Percentiles rank a stretch among this genome's conserved stretches.
phyloP scores from a whole-genome alignment of 345 rosid genomes.

The Lepidium didymum region DNA sequence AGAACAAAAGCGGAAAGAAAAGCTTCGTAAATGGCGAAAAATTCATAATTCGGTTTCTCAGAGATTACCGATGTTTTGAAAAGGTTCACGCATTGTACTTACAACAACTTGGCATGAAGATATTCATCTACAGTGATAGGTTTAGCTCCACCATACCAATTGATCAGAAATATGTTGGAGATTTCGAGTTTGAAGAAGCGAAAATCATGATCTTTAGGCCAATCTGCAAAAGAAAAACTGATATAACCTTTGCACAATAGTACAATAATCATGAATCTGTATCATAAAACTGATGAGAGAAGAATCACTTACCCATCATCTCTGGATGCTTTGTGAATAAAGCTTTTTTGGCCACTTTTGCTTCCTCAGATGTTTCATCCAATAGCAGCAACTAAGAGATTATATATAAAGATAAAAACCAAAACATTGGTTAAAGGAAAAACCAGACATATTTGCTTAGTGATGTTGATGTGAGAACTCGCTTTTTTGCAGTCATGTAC shows the following conservation, averaged over 20 bases:
- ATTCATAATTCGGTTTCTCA: background rate
- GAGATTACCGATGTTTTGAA: conserved; percentile 11
- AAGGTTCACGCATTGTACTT: conserved; percentile 27
- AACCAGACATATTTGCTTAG: background rate
- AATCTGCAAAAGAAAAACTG: conserved; percentile 35
- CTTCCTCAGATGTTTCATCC: conserved; percentile 48
- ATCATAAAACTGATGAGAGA: background rate
- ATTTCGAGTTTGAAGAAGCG: conserved; percentile 65
- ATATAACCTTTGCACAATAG: background rate
- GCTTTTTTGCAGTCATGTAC: conserved; percentile 23
- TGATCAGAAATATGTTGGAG: conserved; percentile 64
- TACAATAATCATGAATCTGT: background rate
- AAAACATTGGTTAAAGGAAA: background rate
- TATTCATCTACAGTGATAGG: conserved; percentile 74
- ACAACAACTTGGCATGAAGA: conserved; percentile 59
- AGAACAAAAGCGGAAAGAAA: background rate
- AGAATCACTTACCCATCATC: conserved; percentile 65
- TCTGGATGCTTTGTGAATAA: conserved; percentile 83
- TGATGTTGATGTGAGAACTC: background rate
- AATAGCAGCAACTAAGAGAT: conserved; percentile 45
- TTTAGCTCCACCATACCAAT: conserved; percentile 94
- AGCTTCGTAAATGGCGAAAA: too few species aligned
- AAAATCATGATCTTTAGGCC: conserved; percentile 79
- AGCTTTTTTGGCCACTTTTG: conserved; percentile 43
- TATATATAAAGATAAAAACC: background rate